These are phyloP conservation scores for Colletotrichum cereale DNA, from an alignment of 2,329 filamentous ascomycete genomes.

Conservation along the genomic window DNA sequence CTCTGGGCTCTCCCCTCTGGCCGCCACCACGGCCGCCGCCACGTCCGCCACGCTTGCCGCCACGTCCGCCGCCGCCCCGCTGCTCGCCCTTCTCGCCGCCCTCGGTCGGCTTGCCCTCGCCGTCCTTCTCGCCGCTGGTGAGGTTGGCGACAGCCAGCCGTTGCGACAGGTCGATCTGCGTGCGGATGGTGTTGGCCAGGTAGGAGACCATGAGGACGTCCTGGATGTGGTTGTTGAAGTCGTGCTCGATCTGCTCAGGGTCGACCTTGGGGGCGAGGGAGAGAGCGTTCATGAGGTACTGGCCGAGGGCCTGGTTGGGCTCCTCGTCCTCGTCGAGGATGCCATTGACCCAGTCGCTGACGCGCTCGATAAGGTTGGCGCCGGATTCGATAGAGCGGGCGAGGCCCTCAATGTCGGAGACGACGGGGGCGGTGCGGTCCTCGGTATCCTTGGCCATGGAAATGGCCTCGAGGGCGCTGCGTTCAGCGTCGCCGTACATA, in stretches of 20 bases:
- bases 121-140: constrained; percentile 61
- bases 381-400: constrained; percentile 90
- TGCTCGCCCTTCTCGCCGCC: constrained; percentile 59
- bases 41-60: constrained; percentile 64
- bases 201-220: constrained; percentile 98
- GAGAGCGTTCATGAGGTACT: constrained; percentile 94
- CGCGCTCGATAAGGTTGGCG: constrained; percentile 88
- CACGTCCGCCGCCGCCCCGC: constrained; percentile 55
- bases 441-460: constrained; percentile 84
- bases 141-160: constrained; percentile 86
- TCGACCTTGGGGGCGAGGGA: constrained; percentile 96
- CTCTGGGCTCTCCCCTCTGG: constrained; percentile 53
- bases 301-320: constrained; percentile 90
- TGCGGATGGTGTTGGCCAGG: constrained; percentile 97
- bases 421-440: constrained; percentile 77
- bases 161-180: constrained; percentile 98
- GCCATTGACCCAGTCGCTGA: constrained; percentile 91
- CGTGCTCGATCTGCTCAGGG: constrained; percentile 87
- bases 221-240: constrained; percentile 99
- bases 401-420: constrained; percentile 90
- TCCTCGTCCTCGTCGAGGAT: constrained; percentile 94
- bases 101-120: constrained; percentile 59
- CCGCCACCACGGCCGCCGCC: constrained; percentile 66
- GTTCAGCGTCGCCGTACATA: constrained; percentile 82
- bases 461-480: constrained; percentile 81